A percentile compares a stretch with the other conserved stretches of the same genome.
Conservation (phyloP, 2,329 filamentous ascomycete genomes). For the Macrophomina pseudophaseolina region DNA sequence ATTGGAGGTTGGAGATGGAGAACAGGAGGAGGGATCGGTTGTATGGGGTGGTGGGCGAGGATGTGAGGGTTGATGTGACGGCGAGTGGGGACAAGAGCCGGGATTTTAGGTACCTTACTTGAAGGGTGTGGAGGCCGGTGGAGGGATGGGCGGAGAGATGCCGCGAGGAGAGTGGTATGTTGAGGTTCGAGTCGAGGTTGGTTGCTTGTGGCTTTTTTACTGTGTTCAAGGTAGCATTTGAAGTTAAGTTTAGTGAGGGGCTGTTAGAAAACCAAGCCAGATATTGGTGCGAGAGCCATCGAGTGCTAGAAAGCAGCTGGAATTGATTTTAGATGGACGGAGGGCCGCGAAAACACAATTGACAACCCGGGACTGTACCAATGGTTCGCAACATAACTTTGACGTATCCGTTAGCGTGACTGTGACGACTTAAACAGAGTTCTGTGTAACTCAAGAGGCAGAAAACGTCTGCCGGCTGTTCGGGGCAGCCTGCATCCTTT, state of each 20-base stretch:
- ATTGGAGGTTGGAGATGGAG: background rate
- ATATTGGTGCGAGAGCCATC: no score
- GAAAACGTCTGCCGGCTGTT: background rate
- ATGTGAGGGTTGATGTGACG: conserved; percentile 16
- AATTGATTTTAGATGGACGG: no score
- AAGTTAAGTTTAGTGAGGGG: no score
- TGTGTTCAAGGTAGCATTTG: background rate
- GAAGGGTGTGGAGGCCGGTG: background rate
- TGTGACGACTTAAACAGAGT: no score
- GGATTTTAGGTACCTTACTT: conserved; percentile 14
- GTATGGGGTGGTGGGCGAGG: conserved; percentile 6
- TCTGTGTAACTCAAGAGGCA: background rate
- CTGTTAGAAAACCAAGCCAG: no score
- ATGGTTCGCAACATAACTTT: background rate
- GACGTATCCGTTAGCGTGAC: background rate
- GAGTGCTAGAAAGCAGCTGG: no score
- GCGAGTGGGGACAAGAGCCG: conserved; percentile 2
- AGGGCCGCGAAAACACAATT: background rate
- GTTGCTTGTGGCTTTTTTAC: background rate
- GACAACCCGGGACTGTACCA: background rate
- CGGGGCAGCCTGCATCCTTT: background rate
- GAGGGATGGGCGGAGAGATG: background rate
- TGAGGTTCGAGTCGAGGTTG: background rate
- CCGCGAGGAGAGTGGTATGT: background rate
- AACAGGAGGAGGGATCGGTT: conserved; percentile 8